Base-by-base conservation (phyloP, 2,329 filamentous ascomycete species). In the Pseudocercospora eumusae region DNA sequence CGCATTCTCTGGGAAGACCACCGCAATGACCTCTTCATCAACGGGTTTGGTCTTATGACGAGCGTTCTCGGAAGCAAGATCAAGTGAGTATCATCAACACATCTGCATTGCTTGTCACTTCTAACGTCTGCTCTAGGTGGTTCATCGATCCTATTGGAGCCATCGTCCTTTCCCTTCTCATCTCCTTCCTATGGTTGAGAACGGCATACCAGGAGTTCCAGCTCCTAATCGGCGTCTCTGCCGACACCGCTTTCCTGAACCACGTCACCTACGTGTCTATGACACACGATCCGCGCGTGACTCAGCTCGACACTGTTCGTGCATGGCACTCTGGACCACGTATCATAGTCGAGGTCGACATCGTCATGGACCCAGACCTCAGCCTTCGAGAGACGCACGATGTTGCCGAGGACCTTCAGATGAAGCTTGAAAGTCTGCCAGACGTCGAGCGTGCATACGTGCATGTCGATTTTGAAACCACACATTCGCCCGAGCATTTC, bases 401-500 rank as follows among this genome's bases (percentile, higher is more conserved):
- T 73, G 86, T 97, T 11, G 93, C 95, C 0, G 95, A 99, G 78
- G 92, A 89, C 70, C 82, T 99, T 70, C 95, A 99, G 81, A 90
- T 90, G 65, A 98, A 98, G 80, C 82, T 98, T 2, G 95, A 99
- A 83, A 90, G 88, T 60, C 77, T 99, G 66, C 93, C 95, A 0
- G 89, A 96, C 74, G 88, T 98, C 9, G 95, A 98, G 83, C 82
- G 95, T 62, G 92, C 92, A 0, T 98, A 97, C 74, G 95, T 98
- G 20, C 95, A 99, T 75, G 93, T 97, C 18, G 95, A 99, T 76
- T 98, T 96, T 71, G 95, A 98, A 80, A 97, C 93, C 3, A 92
- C 89, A 18, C 95, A 98, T 77, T 93, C 95, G 76, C 93, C 93
- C 0, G 93, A 97, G 80, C 93, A 88, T 74, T 87, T 84, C 66